These are phyloP conservation scores for Phytophthora macrochlamydospora DNA, from an alignment of 352 stramenopile species.

Conservation along the genomic window DNA sequence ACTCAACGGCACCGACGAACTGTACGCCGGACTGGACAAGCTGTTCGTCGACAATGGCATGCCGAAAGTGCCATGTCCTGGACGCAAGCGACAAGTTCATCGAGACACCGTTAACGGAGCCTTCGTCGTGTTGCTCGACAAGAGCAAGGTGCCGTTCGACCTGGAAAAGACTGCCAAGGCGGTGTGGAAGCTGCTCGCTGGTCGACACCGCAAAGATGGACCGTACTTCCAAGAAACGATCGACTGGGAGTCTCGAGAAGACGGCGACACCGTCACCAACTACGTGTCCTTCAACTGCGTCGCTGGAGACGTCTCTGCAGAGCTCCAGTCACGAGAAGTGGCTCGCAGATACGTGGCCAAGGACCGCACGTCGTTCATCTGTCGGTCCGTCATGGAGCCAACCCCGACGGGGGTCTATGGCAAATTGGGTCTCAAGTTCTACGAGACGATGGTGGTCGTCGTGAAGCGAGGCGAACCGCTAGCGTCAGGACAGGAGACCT, in stretches of 20 bases:
- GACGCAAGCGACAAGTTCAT: conserved; percentile 18
- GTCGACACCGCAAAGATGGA: conserved; percentile 23
- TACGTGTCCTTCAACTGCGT: conserved; percentile 32
- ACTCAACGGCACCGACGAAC: conserved; percentile 23
- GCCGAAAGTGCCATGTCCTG: conserved; percentile 20
- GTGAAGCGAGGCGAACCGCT: conserved; percentile 15
- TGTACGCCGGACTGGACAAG: conserved; percentile 26
- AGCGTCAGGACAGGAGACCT: conserved; percentile 17
- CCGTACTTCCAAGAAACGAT: conserved; percentile 22
- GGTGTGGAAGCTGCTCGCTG: conserved; percentile 28
- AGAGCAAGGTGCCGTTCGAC: conserved; percentile 35
- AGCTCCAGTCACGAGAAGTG: conserved; percentile 29
- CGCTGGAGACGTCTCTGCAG: conserved; percentile 11
- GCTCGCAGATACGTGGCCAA: conserved; percentile 23
- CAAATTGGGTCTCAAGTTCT: conserved; percentile 17
- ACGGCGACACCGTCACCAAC: conserved; percentile 19
- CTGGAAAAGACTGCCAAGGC: conserved; percentile 26
- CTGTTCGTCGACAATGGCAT: conserved; percentile 23
- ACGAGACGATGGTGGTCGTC: conserved; percentile 32
- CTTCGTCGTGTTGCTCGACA: conserved; percentile 31
- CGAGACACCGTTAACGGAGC: conserved; percentile 18
- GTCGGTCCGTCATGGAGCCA: conserved; percentile 29
- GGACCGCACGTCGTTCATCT: conserved; percentile 25
- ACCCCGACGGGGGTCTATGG: conserved; percentile 7
- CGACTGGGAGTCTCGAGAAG: conserved; percentile 23